Conservation (phyloP, 106 monocot species). For the Amphibolis antarctica region DNA sequence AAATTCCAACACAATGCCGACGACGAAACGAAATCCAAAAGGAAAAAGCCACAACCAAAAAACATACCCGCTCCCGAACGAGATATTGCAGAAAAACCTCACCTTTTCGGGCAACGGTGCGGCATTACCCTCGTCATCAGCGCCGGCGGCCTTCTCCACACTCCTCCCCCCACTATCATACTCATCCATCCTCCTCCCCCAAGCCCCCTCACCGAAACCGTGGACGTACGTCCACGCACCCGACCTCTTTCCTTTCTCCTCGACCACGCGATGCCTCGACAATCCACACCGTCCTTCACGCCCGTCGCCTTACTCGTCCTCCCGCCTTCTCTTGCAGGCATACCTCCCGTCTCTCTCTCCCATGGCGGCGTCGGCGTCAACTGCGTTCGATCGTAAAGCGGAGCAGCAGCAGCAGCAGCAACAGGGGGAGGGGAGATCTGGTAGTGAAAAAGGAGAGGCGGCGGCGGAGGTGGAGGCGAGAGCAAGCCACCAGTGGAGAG, state of each 20-base stretch:
- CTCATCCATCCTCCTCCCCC: conserved; percentile 6
- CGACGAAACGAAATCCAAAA: not conserved
- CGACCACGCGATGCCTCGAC: not conserved
- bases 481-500: too few species aligned
- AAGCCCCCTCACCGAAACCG: not conserved
- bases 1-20: too few species aligned
- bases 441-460: too few species aligned
- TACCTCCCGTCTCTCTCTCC: too few species aligned
- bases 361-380: too few species aligned
- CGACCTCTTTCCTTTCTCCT: not conserved
- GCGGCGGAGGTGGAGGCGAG: too few species aligned
- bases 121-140: not conserved
- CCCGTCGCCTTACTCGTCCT: not conserved
- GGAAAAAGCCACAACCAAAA: not conserved
- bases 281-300: not conserved
- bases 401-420: too few species aligned
- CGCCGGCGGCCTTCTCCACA: not conserved
- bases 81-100: not conserved
- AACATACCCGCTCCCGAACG: too few species aligned
- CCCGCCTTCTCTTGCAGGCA: too few species aligned
- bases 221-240: too few species aligned
- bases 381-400: conserved; percentile 9
- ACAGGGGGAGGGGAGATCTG: too few species aligned
- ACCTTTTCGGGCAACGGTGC: conserved; percentile 11
- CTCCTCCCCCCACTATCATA: conserved; percentile 4